Base-by-base conservation (phyloP, 305 asterid species). In the Plantago lanceolata region DNA sequence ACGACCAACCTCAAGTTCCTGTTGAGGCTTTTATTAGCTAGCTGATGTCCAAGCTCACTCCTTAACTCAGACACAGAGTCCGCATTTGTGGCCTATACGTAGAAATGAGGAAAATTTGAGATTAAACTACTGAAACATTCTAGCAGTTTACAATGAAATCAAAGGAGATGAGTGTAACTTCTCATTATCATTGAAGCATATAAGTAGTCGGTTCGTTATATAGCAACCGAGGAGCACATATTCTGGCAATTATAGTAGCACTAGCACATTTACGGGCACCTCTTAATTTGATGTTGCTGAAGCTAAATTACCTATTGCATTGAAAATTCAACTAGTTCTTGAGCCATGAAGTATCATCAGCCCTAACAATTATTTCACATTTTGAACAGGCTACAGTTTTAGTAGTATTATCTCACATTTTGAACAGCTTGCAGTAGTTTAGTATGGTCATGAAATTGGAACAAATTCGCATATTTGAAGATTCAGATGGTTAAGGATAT, bases 1-100 rank as follows among this genome's bases (percentile, higher is more conserved):
- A 73, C 57, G 48, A 61, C 85, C 62, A 65, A 90, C 97, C 98
- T 86, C 83, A 86, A 80, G 66, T 79, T 82, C 84, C 62, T 76
- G 67, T 81, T 63, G 66, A 66, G 81, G 82, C 95, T 91, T 80
- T 84, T 91, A 69, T 53, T 65, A 37, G 98, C 95, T 80, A 91
- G 76, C 63, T 86, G 96, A 67, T 84, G 68, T 18, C 96, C 98
- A 52, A 91, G 86, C 84, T 86, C 95, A 73, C 98, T 86, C 78
- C 96, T 83, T 66, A 88, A 79, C 76, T 83, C 94, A 7, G 54
- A 50, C 73, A 83, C 68, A 70, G 86, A 71, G 85, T 88, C 95
- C 19, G 89, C 98, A 75, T 79, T 60, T 40, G 81, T 85, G 63
- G 95, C 98, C 97, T 87, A 64, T 58, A 69, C 56, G 61, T 40